A percentile compares a stretch with the other conserved stretches of the same genome.
Evolutionary conservation across 2,329 filamentous ascomycete species (phyloP).

Genomic region (Colletotrichum kahawae): DNA sequence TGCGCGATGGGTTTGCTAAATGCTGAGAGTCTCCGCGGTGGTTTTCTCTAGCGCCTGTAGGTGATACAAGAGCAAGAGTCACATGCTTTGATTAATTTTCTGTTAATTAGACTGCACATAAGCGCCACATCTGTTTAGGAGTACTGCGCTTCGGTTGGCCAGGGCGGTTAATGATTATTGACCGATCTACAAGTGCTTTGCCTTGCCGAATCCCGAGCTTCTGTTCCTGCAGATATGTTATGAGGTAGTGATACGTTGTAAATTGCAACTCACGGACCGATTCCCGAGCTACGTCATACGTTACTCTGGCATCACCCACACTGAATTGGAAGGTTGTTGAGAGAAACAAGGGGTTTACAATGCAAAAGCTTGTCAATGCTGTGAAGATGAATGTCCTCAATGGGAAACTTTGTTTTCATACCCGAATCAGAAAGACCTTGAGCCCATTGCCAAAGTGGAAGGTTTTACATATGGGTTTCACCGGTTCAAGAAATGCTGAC

Average conservation of each 20-base stretch:
- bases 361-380: fast-evolving
- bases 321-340: fast-evolving
- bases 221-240: neutral
- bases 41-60: neutral
- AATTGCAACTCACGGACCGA: neutral
- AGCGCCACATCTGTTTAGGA: neutral
- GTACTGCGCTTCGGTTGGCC: neutral
- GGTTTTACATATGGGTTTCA: no score
- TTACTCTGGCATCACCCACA: neutral
- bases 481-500: no score
- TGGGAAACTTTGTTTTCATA: neutral
- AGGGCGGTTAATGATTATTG: neutral
- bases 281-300: neutral
- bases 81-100: neutral
- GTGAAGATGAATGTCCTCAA: fast-evolving
- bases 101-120: neutral
- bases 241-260: neutral
- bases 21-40: neutral
- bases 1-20: neutral
- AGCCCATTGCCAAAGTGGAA: no score
- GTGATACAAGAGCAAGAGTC: neutral
- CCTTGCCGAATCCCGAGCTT: neutral
- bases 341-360: neutral
- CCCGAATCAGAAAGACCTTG: no score
- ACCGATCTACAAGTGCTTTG: neutral